These are phyloP conservation scores for Leucocoprinus birnbaumii DNA, from an alignment of 768 basidiomycete species.

Conservation along the genomic window DNA sequence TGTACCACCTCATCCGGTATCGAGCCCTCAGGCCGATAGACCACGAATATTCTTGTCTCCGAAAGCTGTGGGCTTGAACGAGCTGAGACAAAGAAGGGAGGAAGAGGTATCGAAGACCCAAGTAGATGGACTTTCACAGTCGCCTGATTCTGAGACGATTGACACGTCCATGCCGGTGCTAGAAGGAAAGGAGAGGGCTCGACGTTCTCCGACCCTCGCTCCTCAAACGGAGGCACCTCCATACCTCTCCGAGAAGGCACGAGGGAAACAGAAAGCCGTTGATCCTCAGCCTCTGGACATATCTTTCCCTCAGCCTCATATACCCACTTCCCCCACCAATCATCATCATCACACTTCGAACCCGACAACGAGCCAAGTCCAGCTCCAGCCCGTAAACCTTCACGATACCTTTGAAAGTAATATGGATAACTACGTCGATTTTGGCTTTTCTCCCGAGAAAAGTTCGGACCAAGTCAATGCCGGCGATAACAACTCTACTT, in stretches of 20 bases:
- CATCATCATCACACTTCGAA: not conserved
- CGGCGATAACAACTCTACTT: not conserved
- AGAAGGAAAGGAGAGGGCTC: not conserved
- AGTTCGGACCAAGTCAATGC: not conserved
- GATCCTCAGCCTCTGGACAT: not conserved
- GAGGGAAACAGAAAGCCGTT: conserved; percentile 8
- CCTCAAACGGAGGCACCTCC: not conserved
- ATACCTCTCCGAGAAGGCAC: conserved; percentile 9
- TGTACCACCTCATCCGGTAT: no score
- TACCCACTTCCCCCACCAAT: no score
- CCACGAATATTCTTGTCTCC: no score
- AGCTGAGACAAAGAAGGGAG: no score
- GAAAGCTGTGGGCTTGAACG: no score
- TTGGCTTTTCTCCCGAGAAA: not conserved
- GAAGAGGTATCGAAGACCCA: no score
- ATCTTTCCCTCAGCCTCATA: not conserved
- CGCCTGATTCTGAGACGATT: not conserved
- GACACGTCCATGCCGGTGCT: not conserved
- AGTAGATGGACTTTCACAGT: no score
- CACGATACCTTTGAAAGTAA: not conserved
- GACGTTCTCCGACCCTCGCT: not conserved
- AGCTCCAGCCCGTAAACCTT: not conserved
- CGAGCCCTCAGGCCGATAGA: no score
- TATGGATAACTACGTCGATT: not conserved
- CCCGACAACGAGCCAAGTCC: not conserved